Evolutionary conservation across 805 yeast species (phyloP).

Genomic region (Candida nemodendra): DNA sequence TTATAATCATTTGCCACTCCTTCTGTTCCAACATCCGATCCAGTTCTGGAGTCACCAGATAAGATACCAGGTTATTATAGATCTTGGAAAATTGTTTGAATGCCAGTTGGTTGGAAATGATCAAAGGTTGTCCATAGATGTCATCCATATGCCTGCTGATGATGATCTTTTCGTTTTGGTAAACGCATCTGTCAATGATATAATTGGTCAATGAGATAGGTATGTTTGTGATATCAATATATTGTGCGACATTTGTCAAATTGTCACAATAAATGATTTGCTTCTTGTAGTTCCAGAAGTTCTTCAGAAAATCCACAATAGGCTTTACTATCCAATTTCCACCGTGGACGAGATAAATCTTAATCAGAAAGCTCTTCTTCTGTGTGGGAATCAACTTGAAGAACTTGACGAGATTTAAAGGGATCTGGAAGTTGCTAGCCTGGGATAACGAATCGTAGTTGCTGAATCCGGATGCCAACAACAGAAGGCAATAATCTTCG

Average conservation of each 20-base stretch:
- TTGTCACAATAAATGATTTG: slow-evolving; percentile 36
- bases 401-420: slow-evolving; percentile 39
- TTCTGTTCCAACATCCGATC: slow-evolving; percentile 19
- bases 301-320: slow-evolving; percentile 65
- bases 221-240: slow-evolving; percentile 71
- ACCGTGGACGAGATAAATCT: slow-evolving; percentile 82
- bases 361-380: slow-evolving; percentile 51
- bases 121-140: slow-evolving; percentile 33
- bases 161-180: slow-evolving; percentile 49
- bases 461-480: slow-evolving; percentile 81
- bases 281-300: slow-evolving; percentile 39
- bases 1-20: slow-evolving; percentile 32
- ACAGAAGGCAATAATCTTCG: slow-evolving; percentile 61
- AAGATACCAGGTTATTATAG: slow-evolving; percentile 34
- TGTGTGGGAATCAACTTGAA: slow-evolving; percentile 56
- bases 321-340: slow-evolving; percentile 79
- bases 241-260: slow-evolving; percentile 38
- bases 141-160: slow-evolving; percentile 43
- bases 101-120: slow-evolving; percentile 21
- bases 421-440: slow-evolving; percentile 21
- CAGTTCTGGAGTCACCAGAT: slow-evolving; percentile 27
- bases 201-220: slow-evolving; percentile 77
- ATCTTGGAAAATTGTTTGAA: slow-evolving; percentile 32
- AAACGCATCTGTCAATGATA: slow-evolving; percentile 51
- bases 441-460: slow-evolving; percentile 28